Conservation (phyloP, 768 basidiomycete genomes). For the Tephrocybe rancida region DNA sequence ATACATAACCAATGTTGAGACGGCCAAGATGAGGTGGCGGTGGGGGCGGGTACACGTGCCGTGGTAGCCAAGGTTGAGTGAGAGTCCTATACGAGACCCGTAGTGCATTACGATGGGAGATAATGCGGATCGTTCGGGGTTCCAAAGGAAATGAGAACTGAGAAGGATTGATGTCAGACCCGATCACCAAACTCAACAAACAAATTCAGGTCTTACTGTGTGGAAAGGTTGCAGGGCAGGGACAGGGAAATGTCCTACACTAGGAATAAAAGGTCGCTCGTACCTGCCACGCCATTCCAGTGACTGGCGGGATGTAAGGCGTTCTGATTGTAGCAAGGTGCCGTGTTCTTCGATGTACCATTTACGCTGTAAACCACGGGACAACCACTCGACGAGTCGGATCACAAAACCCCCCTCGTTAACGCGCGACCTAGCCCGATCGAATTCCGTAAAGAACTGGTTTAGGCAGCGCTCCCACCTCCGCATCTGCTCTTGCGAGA, state of each 20-base stretch:
- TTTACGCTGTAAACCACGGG: background rate
- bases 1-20: conserved; percentile 4
- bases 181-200: too few species aligned
- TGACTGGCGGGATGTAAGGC: background rate
- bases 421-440: background rate
- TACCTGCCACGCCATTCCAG: background rate
- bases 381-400: background rate
- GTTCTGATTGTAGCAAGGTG: background rate
- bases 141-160: conserved; percentile 4
- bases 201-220: too few species aligned
- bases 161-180: too few species aligned
- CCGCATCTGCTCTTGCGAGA: background rate
- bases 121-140: background rate
- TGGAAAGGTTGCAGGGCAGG: background rate
- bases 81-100: background rate
- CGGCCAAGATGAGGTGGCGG: background rate
- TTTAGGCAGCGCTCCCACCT: background rate
- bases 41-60: conserved; percentile 1
- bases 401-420: conserved; percentile 1
- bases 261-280: background rate
- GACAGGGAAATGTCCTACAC: background rate
- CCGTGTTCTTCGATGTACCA: background rate
- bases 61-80: conserved; percentile 2
- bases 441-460: background rate
- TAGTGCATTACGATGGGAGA: conserved; percentile 1